phyloP scores from a whole-genome alignment of 2,329 filamentous ascomycete species.

The Apiospora saccharicola region DNA sequence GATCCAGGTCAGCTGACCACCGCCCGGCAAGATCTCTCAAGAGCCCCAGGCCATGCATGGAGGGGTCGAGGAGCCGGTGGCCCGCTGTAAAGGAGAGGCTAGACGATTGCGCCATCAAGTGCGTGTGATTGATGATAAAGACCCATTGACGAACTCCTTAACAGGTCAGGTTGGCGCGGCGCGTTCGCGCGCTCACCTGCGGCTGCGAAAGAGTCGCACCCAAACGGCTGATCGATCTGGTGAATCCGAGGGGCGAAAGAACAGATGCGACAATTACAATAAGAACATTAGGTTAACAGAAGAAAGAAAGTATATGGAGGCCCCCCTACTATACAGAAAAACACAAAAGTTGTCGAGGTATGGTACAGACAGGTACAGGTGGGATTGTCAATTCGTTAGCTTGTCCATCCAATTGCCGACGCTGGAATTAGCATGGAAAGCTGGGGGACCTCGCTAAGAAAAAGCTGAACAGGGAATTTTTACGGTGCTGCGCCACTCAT shows the following conservation, averaged over 20 bases:
- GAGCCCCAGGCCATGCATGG: conserved; percentile 22
- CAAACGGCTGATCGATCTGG: background rate
- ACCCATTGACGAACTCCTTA: background rate
- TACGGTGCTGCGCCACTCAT: background rate
- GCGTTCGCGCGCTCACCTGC: background rate
- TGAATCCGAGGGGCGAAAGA: background rate
- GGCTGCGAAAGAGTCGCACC: no score
- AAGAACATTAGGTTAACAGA: background rate
- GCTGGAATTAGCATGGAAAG: background rate
- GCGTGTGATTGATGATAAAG: background rate
- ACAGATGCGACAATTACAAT: background rate
- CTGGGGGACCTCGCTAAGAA: background rate
- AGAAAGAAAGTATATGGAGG: background rate
- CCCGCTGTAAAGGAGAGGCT: conserved; percentile 32
- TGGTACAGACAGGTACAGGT: background rate
- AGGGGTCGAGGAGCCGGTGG: conserved; percentile 35
- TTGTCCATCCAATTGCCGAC: conserved; percentile 9
- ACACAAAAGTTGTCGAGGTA: background rate
- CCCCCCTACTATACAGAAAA: background rate
- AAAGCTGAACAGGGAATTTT: conserved; percentile 8
- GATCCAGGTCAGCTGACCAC: conserved; percentile 47
- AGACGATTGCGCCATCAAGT: conserved; percentile 34
- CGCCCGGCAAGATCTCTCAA: conserved; percentile 15
- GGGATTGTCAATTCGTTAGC: conserved; percentile 11
- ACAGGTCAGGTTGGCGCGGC: background rate